Evolutionary conservation across 148 eudicot genomes (phyloP), one percentile per base, ranked within the genome.

Genomic region (Chenopodium suecicum): DNA sequence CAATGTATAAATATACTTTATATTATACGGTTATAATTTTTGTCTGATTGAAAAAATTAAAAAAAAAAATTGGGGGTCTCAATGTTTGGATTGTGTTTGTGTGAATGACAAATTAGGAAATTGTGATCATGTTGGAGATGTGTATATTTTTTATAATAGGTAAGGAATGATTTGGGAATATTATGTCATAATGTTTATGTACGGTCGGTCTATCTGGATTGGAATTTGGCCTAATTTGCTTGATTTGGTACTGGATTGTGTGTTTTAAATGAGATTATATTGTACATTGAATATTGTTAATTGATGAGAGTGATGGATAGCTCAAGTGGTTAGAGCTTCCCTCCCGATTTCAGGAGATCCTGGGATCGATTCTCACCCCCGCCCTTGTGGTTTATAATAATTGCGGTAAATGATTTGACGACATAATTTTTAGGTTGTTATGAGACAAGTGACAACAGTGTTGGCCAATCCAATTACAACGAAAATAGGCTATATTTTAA

Each of bases 121-220:
- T 47, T n/a, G 58, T 73, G 27, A 73, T 73, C 9, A 48, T 20
- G 73, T 69, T 69, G 25, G 50, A 7, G 2, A 37, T 20, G 27
- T 22, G 76, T 9, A 9, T n/a, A 50, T 74, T 14, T 14, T 46
- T 50, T 52, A 74, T 73, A 9, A 7, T 74, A 74, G 75, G 56
- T 12, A 46, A 72, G 31, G 56, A 72, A 72, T 72, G 75, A 72
- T 44, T 72, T 9, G 62, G 62, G 62, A 56, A 56, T 56, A 16
- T 56, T 14, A 17, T 56, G 62, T 3, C 17, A 56, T 56, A 4
- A 32, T 27, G 32, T 25, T 41, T 2, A 50, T 48, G 63, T 52
- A 74, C n/a, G 41, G 37, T 74, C n/a, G 63, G 37, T 74, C 3
- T 25, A 11, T 67, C 17, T 67, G 37, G 13, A 29, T 67, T 67